phyloP scores from a whole-genome alignment of 2,329 filamentous ascomycete species.

The Aspergillus tamarii region DNA sequence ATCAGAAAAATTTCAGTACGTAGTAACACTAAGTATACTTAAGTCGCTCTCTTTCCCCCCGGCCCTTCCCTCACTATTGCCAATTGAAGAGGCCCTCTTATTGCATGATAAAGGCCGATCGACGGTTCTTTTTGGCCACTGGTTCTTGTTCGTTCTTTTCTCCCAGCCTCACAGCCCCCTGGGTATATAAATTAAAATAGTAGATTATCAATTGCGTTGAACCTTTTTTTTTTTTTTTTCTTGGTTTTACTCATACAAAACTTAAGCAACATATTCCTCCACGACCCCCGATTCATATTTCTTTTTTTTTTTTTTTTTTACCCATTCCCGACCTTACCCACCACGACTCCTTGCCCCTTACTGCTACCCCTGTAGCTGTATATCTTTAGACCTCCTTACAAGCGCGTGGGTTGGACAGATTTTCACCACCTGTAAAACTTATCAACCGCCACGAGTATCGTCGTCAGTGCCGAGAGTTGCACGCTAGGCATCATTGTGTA shows the following conservation, averaged over 20 bases:
- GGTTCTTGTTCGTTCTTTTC: neutral
- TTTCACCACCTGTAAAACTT: neutral
- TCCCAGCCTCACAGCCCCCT: neutral
- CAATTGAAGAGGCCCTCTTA: too few relatives aligned
- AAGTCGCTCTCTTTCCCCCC: too few relatives aligned
- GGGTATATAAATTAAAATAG: neutral
- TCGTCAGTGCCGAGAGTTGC: neutral
- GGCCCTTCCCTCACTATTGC: too few relatives aligned
- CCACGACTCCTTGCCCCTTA: neutral
- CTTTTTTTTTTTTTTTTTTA: neutral
- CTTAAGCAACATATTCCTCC: neutral
- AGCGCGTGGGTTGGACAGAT: neutral
- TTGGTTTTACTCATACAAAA: neutral
- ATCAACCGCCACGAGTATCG: too few relatives aligned
- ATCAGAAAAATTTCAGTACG: neutral
- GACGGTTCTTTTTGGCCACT: too few relatives aligned
- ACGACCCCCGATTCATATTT: neutral
- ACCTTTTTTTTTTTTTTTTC: too few relatives aligned
- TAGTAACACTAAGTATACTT: neutral
- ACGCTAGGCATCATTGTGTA: slow-evolving; percentile 10
- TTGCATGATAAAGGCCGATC: too few relatives aligned
- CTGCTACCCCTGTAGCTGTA: neutral
- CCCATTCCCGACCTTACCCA: neutral
- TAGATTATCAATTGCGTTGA: neutral
- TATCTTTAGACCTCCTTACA: neutral